Base-by-base conservation (phyloP, 148 eudicot species). In the Camellia japonica region DNA sequence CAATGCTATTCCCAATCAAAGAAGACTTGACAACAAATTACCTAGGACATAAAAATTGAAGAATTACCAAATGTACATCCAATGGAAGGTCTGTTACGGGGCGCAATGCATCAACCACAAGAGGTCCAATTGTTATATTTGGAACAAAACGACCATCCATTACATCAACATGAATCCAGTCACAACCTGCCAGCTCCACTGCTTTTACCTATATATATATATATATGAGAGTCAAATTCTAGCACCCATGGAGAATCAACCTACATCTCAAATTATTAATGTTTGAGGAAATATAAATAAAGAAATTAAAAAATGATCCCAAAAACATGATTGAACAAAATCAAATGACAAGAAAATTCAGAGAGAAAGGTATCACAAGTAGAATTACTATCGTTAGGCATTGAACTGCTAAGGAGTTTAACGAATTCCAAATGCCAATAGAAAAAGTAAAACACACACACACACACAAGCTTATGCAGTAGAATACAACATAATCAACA, bases 111-210 rank as follows among this genome's bases (percentile, higher is more conserved):
- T 91, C 97, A 42, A 96, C 98, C 55, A 94, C 87, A 74, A 96
- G 90, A 81, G 99, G 99, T 59, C 99, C 99, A 77, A 96, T 96
- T 20, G 99, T 96, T 77, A 96, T 96, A 88, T 94, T 96, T 61
- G 99, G 99, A 63, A 96, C 99, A 87, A 96, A 96, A 6, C 95
- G 97, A 56, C 99, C 99, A 79, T 96, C 99, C 99, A 96, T 96
- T 18, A 96, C 99, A 94, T 96, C 99, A 65, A 96, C 99, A 85
- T 96, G 99, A 76, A 96, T 94, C 99, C 99, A 96, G 80, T 96
- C 99, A 86, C 99, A 96, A 47, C 99, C 99, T 58, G 99, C 99
- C 92, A 91, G 74, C 82, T 96, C 98, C 56, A 94, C 94, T 73
- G 98, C 99, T 90, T 96, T 96, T 59, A 94, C 98, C 99, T 96